Evolutionary conservation across 176 grass and related monocot genomes (phyloP).

Genomic region (Musa troglodytarum): DNA sequence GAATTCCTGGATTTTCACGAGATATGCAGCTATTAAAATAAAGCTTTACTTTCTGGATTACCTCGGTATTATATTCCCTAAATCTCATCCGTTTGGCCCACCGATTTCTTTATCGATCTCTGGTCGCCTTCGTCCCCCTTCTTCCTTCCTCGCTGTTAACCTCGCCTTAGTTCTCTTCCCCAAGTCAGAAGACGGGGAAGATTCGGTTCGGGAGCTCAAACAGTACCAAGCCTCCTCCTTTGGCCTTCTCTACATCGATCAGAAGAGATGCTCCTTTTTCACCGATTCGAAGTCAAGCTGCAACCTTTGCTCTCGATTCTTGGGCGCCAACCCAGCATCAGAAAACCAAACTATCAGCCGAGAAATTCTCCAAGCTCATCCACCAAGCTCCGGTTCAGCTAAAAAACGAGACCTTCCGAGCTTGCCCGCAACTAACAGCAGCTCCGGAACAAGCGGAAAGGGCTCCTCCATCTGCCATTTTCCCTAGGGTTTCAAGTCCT

Average conservation of each 20-base stretch:
- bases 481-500: not conserved
- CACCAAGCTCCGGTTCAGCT: not conserved
- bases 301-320: not conserved
- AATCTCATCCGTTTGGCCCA: conserved; percentile 8
- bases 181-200: not conserved
- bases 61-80: conserved; percentile 3
- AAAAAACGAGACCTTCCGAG: not conserved
- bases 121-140: not conserved
- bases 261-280: not conserved
- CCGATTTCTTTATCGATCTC: conserved; percentile 6
- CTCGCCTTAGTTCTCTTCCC: not conserved
- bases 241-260: not conserved
- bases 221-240: not conserved
- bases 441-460: not conserved
- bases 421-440: not conserved
- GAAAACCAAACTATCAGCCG: not conserved
- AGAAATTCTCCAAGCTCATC: not conserved
- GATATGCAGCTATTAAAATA: conserved; percentile 72
- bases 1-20: conserved; percentile 72
- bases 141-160: not conserved
- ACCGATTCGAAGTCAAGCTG: not conserved
- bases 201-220: not conserved
- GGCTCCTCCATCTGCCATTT: not conserved
- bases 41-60: conserved; percentile 13
- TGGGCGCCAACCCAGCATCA: not conserved